Percentiles rank a stretch among this genome's conserved stretches.
phyloP scores from a whole-genome alignment of 139 green algal genomes.

The Axilococcus clingmanii region DNA sequence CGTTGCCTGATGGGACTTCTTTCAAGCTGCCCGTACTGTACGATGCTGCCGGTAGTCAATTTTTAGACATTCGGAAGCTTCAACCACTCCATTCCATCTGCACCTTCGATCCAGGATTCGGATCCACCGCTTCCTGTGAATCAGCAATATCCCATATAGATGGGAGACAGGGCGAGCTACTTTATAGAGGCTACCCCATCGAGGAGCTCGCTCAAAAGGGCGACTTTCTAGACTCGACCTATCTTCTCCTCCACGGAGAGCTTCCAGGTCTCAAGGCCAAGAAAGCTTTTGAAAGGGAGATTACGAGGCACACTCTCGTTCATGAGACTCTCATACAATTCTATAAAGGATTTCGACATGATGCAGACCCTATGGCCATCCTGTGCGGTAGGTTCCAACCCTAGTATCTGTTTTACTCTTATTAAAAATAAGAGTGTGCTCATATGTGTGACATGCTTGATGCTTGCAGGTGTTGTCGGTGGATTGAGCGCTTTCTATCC shows the following conservation, averaged over 20 bases:
- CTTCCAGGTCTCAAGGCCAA: slow-evolving; percentile 39
- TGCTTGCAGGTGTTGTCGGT: too few species aligned
- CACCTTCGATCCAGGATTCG: slow-evolving; percentile 69
- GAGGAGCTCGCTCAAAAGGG: slow-evolving; percentile 47
- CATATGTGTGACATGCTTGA: too few species aligned
- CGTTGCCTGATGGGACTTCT: slow-evolving; percentile 17
- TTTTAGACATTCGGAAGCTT: slow-evolving; percentile 42
- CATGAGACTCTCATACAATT: slow-evolving; percentile 49
- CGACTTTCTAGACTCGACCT: slow-evolving; percentile 49
- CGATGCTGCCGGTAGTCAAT: slow-evolving; percentile 26
- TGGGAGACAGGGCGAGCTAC: slow-evolving; percentile 47
- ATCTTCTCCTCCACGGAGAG: slow-evolving; percentile 57
- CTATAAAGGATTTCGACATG: slow-evolving; percentile 49
- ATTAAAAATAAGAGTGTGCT: slow-evolving; percentile 2
- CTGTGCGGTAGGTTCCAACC: slow-evolving; percentile 36
- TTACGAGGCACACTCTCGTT: slow-evolving; percentile 53
- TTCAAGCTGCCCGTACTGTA: slow-evolving; percentile 19
- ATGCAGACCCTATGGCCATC: slow-evolving; percentile 67
- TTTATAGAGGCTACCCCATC: slow-evolving; percentile 60
- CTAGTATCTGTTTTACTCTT: too few species aligned
- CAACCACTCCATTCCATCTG: slow-evolving; percentile 43
- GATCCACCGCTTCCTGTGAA: slow-evolving; percentile 48
- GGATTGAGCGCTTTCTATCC: slow-evolving; percentile 60
- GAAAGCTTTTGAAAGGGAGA: slow-evolving; percentile 29
- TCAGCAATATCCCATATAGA: slow-evolving; percentile 67